Evolutionary conservation across 2,329 filamentous ascomycete species (phyloP).

Genomic region (Aspergillus sp.): DNA sequence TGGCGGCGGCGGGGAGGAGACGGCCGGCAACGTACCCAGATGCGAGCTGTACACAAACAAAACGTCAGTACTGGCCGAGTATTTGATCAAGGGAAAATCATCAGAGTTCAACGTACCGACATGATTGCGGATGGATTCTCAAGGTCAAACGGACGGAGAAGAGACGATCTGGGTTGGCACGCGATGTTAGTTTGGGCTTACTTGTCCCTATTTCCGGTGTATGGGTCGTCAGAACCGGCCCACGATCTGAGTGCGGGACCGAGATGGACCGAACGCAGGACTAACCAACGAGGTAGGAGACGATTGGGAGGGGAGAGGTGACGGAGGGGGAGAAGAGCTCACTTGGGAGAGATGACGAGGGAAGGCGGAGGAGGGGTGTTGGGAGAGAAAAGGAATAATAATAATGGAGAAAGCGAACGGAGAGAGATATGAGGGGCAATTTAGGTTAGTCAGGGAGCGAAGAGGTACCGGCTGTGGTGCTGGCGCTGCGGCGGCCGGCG

Average conservation of each 20-base stretch:
- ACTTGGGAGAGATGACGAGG: background rate
- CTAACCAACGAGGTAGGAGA: background rate
- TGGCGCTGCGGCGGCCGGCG: background rate
- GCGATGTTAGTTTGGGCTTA: constrained; percentile 28
- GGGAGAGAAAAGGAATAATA: constrained; percentile 13
- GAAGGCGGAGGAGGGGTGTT: constrained; percentile 2
- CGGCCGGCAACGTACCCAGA: constrained; percentile 30
- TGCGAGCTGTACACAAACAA: constrained; percentile 28
- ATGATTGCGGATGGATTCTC: constrained; percentile 27
- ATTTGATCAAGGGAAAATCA: background rate
- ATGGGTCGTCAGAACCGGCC: background rate
- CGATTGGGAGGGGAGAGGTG: background rate
- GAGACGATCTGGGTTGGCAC: constrained; percentile 27
- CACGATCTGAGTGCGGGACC: background rate
- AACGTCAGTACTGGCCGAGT: constrained; percentile 7
- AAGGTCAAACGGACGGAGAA: constrained; percentile 15
- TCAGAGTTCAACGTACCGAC: constrained; percentile 30
- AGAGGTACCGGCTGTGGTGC: constrained; percentile 28
- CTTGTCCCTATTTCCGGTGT: constrained; percentile 11
- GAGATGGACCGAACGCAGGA: background rate
- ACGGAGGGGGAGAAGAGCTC: background rate
- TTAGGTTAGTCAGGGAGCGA: background rate
- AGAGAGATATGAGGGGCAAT: constrained; percentile 35
- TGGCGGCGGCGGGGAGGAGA: too few species aligned
- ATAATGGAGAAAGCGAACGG: constrained; percentile 5